phyloP scores from a whole-genome alignment of 176 grass and related monocot genomes.

The Dactylis glomerata region DNA sequence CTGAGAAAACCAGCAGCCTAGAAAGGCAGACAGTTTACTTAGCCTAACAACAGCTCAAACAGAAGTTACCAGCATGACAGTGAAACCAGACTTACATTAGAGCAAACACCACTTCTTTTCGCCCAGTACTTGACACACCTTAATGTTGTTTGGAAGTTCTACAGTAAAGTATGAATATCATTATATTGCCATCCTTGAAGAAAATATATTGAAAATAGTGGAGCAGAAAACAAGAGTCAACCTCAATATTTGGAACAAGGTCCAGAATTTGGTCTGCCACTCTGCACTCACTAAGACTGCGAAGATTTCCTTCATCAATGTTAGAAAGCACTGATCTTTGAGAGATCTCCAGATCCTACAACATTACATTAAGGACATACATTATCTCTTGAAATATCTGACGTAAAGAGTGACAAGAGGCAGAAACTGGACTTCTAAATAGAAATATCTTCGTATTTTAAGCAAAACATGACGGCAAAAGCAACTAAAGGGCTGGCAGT shows the following conservation, averaged over 20 bases:
- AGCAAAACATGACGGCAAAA: not conserved
- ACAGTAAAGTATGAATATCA: constrained; percentile 8
- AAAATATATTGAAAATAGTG: not conserved
- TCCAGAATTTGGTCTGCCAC: constrained; percentile 84
- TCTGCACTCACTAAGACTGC: constrained; percentile 91
- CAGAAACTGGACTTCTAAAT: not conserved
- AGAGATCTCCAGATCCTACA: constrained; percentile 84
- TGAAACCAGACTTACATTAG: constrained; percentile 48
- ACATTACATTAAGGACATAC: constrained; percentile 1
- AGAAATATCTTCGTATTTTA: not conserved
- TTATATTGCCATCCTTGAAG: constrained; percentile 18
- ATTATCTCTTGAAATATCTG: constrained; percentile 11
- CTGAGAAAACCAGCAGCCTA: constrained; percentile 88
- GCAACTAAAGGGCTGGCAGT: not conserved
- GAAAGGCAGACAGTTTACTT: not conserved
- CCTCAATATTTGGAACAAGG: constrained; percentile 81
- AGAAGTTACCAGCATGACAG: not conserved
- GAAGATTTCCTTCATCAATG: constrained; percentile 76
- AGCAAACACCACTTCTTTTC: constrained; percentile 70
- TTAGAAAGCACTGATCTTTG: constrained; percentile 75
- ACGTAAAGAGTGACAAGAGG: not conserved
- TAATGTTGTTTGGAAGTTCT: constrained; percentile 75
- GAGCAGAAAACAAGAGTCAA: constrained; percentile 14
- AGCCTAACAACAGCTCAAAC: not conserved
- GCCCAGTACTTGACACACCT: constrained; percentile 90